Conservation (phyloP, 2,329 filamentous ascomycete species). For the Aspergillus chevalieri region DNA sequence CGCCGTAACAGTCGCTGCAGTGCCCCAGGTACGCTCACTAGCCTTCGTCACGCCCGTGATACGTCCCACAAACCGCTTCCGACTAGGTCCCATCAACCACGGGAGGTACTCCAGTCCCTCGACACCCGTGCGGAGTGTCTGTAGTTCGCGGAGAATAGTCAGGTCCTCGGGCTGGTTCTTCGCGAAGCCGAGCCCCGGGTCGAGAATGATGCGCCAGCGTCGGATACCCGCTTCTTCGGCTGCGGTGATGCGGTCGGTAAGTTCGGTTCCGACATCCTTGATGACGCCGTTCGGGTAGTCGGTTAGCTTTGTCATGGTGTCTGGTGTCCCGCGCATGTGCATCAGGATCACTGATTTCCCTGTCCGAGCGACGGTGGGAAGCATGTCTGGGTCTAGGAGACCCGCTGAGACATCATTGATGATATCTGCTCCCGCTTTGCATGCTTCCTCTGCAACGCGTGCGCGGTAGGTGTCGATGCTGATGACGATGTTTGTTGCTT, state of each 20-base stretch:
- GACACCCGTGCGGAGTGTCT: constrained; percentile 48
- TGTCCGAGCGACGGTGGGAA: constrained; percentile 68
- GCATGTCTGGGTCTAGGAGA: constrained; percentile 70
- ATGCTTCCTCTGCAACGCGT: constrained; percentile 68
- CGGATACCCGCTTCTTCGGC: constrained; percentile 78
- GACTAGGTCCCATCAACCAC: constrained; percentile 83
- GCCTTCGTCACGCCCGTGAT: constrained; percentile 71
- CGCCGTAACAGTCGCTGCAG: constrained; percentile 78
- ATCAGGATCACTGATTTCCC: constrained; percentile 77
- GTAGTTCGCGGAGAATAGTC: constrained; percentile 64
- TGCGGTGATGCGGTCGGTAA: constrained; percentile 62
- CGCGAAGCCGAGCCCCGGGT: constrained; percentile 91
- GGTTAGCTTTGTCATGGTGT: constrained; percentile 67
- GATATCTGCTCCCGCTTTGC: constrained; percentile 76
- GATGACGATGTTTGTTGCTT: constrained; percentile 60
- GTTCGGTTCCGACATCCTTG: constrained; percentile 59
- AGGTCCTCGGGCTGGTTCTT: constrained; percentile 79
- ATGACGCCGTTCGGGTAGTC: constrained; percentile 66
- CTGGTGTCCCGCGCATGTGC: constrained; percentile 87
- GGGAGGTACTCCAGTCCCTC: constrained; percentile 56
- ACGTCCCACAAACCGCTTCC: constrained; percentile 81
- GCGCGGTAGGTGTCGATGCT: constrained; percentile 93
- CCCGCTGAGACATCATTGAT: constrained; percentile 94
- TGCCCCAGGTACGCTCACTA: constrained; percentile 71
- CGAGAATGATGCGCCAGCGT: constrained; percentile 89